phyloP scores from a whole-genome alignment of 2,329 filamentous ascomycete genomes.

The Beauveria medogensis region DNA sequence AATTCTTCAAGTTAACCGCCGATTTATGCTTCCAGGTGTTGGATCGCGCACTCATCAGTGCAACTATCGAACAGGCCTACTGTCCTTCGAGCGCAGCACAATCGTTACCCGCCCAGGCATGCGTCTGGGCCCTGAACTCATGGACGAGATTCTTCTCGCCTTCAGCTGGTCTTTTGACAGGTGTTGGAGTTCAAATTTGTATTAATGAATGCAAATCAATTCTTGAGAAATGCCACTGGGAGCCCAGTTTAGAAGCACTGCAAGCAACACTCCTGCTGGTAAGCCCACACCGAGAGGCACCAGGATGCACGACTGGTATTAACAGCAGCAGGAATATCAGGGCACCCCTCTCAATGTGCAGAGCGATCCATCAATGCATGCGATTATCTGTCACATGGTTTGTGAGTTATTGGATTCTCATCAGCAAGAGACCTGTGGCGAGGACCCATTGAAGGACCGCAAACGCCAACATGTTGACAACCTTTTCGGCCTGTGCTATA shows the following conservation, averaged over 20 bases:
- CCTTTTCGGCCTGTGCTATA: slow-evolving; percentile 22
- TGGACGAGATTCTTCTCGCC: not conserved
- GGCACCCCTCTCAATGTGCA: not conserved
- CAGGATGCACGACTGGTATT: not conserved
- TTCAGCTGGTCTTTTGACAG: not conserved
- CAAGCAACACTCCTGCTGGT: slow-evolving; percentile 14
- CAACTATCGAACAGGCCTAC: slow-evolving; percentile 11
- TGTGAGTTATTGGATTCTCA: slow-evolving; percentile 9
- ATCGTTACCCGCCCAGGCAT: slow-evolving; percentile 11
- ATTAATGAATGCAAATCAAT: not conserved
- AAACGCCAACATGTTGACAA: slow-evolving; percentile 10
- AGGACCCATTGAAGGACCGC: not conserved
- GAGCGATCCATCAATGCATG: not conserved
- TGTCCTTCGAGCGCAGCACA: not conserved
- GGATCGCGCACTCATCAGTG: slow-evolving; percentile 3
- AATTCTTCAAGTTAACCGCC: not conserved
- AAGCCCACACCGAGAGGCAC: not conserved
- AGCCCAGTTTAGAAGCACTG: slow-evolving; percentile 9
- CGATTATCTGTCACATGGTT: slow-evolving; percentile 13
- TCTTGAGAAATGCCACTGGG: not conserved
- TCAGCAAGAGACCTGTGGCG: not conserved
- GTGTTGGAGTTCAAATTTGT: not conserved
- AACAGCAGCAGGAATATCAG: not conserved
- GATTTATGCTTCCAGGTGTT: not conserved
- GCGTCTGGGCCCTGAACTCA: slow-evolving; percentile 13